Base-by-base conservation (phyloP, 2,329 filamentous ascomycete species). In the Cercospora citrullina region DNA sequence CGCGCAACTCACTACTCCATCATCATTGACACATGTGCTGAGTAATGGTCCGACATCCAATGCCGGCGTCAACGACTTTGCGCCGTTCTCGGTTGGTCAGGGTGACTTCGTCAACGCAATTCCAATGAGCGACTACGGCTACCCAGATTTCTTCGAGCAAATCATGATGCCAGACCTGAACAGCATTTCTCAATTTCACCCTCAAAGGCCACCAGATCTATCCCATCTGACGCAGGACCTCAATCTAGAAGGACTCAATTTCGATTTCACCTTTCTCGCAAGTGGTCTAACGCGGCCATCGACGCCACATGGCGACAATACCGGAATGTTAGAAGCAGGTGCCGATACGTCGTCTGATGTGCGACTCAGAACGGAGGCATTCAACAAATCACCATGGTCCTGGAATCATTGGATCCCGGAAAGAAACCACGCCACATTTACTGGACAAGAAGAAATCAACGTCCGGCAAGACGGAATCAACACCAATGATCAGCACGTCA, bases 141-240 rank as follows among this genome's bases (percentile, higher is more conserved):
- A 71, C 23, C 72, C 72, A 8, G 74, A 75, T 61, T 75, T 75
- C 68, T 75, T 75, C 39, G 73, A 75, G 60, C 71, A 73, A 14
- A 73, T 75, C 63, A 73, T 75, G 72, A 75, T 75, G 73, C 72
- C 74, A 3, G 68, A 72, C 36, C 51, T 65, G 2, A 64, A 48
- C 31, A 61, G 51, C 14, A 28, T 58, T 3, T 60, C 60, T 1
- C 64, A 65, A 8, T 51, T 67, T 8, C 45, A 64, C 14, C n/a
- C 64, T 12, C 45, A 68, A 30, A 58, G 68, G 63, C 74, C 73
- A 0, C 70, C 70, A 8, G 68, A 75, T 57, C 68, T 75, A 10
- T 74, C 71, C 6, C 67, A 75, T 60, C 72, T 74, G 51, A 74
- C 73, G 5, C 72, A 73, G 51, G 74, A 75, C 36, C 42, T 74